phyloP scores from a whole-genome alignment of 345 rosid genomes.

The Populus deltoides region DNA sequence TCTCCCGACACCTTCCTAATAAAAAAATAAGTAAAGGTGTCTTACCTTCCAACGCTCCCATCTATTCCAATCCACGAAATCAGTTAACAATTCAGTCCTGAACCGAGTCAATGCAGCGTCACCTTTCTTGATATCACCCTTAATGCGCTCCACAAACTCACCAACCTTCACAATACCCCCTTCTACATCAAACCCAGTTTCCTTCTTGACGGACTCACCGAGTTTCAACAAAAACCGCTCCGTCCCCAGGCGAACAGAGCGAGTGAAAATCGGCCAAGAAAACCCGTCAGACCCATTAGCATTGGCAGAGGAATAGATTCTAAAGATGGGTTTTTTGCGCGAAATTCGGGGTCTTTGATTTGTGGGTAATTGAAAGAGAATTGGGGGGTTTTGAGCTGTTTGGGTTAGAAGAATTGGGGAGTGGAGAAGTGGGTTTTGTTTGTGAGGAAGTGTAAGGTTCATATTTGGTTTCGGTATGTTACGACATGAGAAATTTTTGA shows the following conservation, averaged over 20 bases:
- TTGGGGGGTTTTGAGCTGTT: constrained; percentile 19
- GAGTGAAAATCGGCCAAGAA: constrained; percentile 52
- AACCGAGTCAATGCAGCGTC: constrained; percentile 48
- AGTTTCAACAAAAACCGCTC: constrained; percentile 55
- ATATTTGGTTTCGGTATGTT: constrained; percentile 15
- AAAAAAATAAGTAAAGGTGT: background rate
- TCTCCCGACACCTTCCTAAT: no score
- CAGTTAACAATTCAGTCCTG: constrained; percentile 49
- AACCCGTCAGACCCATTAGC: constrained; percentile 47
- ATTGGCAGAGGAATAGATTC: constrained; percentile 46
- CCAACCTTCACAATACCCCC: constrained; percentile 39
- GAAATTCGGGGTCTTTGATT: constrained; percentile 31
- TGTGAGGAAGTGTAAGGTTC: constrained; percentile 40
- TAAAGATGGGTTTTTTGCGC: constrained; percentile 33
- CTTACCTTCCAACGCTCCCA: constrained; percentile 88
- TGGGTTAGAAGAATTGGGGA: constrained; percentile 19
- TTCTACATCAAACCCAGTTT: constrained; percentile 63
- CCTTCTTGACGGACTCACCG: constrained; percentile 59
- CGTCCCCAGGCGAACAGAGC: constrained; percentile 47
- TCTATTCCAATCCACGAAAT: constrained; percentile 66
- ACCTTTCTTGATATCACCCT: constrained; percentile 37
- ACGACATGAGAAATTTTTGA: background rate
- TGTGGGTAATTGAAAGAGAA: constrained; percentile 25
- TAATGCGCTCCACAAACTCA: constrained; percentile 41
- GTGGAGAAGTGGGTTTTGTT: constrained; percentile 39